phyloP scores from a whole-genome alignment of 805 yeast genomes.

The Ogataea dorogensis region DNA sequence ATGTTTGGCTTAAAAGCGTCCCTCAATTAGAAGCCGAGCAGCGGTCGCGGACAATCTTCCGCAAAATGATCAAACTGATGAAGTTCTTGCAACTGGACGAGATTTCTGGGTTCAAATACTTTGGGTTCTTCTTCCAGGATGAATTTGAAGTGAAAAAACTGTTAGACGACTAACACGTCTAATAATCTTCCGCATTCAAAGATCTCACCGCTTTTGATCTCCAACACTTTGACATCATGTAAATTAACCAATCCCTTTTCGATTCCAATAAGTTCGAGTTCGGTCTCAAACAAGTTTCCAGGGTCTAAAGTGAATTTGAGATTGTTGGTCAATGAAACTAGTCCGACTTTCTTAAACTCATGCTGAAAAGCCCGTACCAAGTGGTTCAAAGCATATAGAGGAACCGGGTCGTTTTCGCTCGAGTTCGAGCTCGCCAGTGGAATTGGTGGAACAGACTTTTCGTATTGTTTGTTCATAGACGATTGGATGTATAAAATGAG shows the following conservation, averaged over 20 bases:
- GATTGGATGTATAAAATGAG: constrained; percentile 49
- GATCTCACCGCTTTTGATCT: constrained; percentile 61
- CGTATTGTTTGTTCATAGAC: constrained; percentile 34
- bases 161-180: constrained; percentile 57
- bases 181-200: constrained; percentile 68
- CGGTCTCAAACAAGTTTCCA: constrained; percentile 62
- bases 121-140: constrained; percentile 32
- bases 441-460: constrained; percentile 37
- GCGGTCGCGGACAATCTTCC: constrained; percentile 19
- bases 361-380: constrained; percentile 30
- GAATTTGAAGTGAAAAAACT: constrained; percentile 24
- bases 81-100: constrained; percentile 25
- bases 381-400: constrained; percentile 30
- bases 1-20: constrained; percentile 29
- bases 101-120: constrained; percentile 21
- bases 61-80: constrained; percentile 23
- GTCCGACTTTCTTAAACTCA: constrained; percentile 49
- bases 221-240: constrained; percentile 65
- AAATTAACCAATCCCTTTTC: constrained; percentile 63
- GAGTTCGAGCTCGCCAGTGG: constrained; percentile 28
- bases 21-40: constrained; percentile 16
- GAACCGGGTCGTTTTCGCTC: constrained; percentile 26
- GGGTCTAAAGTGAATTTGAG: constrained; percentile 59
- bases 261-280: constrained; percentile 57
- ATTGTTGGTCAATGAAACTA: constrained; percentile 64